Evolutionary conservation across 2,329 filamentous ascomycete genomes (phyloP), one percentile per base, ranked within the genome.

Genomic region (Stemphylium lycopersici): DNA sequence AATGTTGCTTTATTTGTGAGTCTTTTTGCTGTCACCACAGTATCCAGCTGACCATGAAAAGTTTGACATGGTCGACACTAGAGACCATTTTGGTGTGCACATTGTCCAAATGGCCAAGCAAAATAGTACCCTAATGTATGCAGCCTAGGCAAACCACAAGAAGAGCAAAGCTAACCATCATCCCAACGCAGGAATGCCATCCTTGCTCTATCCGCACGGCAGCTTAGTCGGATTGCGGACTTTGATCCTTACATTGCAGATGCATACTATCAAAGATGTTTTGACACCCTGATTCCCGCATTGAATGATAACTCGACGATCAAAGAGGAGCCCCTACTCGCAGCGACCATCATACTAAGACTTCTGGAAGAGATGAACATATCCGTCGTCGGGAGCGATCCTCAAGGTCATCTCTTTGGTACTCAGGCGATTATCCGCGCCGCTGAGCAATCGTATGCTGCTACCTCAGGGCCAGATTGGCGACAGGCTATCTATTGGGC

Each of bases 281-380:
- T 78, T 24, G 65, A 75, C 22, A 76, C 73, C 2, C 49, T 78
- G 15, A 78, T 78, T 3, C 76, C 77, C 2, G 71, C 73, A 1
- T 56, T 79, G 2, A 72, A 76, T 52, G 68, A 78, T 22, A 71
- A 70, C 20, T 62, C 71, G n/a, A 69, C 76, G 13, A 74, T 74
- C 18, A 71, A 71, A 45, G 76, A 78, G 40, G 76, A 78, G 48
- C 70, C 74, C 24, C 63, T 78, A 1, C 63, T 78, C 18, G 74
- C 76, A 34, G 76, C 76, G 2, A 77, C 76, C 1, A 73, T 78
- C 11, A 75, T 79, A 18, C 52, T 79, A 10, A 68, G 76, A 10
- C 61, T 77, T 8, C 61, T 77, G 18, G 76, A 79, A 56, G 77
- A 78, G 48, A 77, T 77, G 64, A 77, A 77, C 44, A 77, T 75